Evolutionary conservation across 495 filamentous ascomycete species (phyloP).

Genomic region (Aspergillus nidulans): DNA sequence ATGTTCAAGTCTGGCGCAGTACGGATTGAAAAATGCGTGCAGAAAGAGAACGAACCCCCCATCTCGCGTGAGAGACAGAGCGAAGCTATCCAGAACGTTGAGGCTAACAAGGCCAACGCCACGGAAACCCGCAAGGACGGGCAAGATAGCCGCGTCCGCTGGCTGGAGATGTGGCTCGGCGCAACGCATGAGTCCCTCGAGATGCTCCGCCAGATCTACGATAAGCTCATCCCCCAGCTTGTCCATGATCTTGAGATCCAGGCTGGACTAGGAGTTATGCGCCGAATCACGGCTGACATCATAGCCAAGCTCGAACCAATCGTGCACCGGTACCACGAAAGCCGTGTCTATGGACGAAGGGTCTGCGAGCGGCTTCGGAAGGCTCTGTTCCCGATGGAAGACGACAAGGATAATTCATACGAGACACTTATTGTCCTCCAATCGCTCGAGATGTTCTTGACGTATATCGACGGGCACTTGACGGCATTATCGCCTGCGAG

Average conservation of each 20-base stretch:
- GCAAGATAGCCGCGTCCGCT: neutral
- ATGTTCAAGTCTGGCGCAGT: slow-evolving; percentile 16
- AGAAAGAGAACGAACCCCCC: neutral
- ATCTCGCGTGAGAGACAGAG: slow-evolving; percentile 2
- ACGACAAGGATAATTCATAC: neutral
- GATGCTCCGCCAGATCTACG: slow-evolving; percentile 11
- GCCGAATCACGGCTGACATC: neutral
- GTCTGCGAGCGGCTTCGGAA: slow-evolving; percentile 4
- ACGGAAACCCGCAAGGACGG: neutral
- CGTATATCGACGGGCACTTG: slow-evolving; percentile 13
- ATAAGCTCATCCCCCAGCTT: slow-evolving; percentile 6
- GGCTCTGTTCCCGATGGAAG: slow-evolving; percentile 2
- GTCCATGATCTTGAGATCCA: slow-evolving; percentile 16
- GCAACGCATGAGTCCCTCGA: slow-evolving; percentile 17
- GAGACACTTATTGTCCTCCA: slow-evolving; percentile 4
- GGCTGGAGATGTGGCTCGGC: slow-evolving; percentile 15
- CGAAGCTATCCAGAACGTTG: neutral
- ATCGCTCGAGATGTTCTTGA: slow-evolving; percentile 11
- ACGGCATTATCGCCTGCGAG: slow-evolving; percentile 13
- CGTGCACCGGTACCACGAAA: slow-evolving; percentile 16
- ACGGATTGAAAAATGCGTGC: slow-evolving; percentile 10
- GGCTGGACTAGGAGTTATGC: slow-evolving; percentile 10
- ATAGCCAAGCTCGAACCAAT: neutral
- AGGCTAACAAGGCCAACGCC: neutral
- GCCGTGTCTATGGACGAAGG: neutral